Conservation (phyloP, 2,329 filamentous ascomycete species). For the Pseudocercospora macadamiae region DNA sequence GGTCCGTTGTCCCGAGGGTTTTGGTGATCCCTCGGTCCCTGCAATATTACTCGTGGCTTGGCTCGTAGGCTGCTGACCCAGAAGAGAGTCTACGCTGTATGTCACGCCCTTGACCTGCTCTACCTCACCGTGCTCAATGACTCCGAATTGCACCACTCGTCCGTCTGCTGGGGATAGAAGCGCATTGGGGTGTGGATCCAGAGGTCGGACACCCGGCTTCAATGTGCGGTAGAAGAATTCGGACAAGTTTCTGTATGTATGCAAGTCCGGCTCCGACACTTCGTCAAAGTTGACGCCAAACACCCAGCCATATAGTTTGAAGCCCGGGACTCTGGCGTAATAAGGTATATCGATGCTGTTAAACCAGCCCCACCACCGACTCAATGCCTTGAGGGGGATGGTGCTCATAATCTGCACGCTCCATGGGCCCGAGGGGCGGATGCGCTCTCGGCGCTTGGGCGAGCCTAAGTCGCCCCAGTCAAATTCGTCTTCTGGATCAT, state of each 20-base stretch:
- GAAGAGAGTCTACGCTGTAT: conserved; percentile 89
- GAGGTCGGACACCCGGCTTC: conserved; percentile 82
- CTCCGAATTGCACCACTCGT: conserved; percentile 85
- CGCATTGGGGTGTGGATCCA: conserved; percentile 79
- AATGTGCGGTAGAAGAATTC: conserved; percentile 96
- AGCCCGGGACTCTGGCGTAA: conserved; percentile 83
- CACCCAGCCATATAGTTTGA: conserved; percentile 86
- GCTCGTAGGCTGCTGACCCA: conserved; percentile 64
- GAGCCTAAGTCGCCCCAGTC: conserved; percentile 38
- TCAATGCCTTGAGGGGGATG: conserved; percentile 85
- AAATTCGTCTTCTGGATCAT: conserved; percentile 48
- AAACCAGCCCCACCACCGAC: conserved; percentile 85
- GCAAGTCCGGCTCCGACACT: conserved; percentile 84
- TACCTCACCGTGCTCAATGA: conserved; percentile 89
- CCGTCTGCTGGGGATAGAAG: conserved; percentile 89
- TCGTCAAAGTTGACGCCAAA: conserved; percentile 93
- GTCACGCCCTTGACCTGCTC: conserved; percentile 99
- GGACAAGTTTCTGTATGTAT: conserved; percentile 87
- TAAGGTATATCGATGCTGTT: conserved; percentile 89
- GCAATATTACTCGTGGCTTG: conserved; percentile 38
- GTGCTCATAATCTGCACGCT: conserved; percentile 94
- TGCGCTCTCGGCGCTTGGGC: conserved; percentile 60
- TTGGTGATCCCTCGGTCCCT: conserved; percentile 42
- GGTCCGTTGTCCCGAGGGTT: conserved; percentile 36
- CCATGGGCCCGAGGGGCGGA: conserved; percentile 85